Conservation (phyloP, 306 rosid genomes). For the Lathyrus sativus region DNA sequence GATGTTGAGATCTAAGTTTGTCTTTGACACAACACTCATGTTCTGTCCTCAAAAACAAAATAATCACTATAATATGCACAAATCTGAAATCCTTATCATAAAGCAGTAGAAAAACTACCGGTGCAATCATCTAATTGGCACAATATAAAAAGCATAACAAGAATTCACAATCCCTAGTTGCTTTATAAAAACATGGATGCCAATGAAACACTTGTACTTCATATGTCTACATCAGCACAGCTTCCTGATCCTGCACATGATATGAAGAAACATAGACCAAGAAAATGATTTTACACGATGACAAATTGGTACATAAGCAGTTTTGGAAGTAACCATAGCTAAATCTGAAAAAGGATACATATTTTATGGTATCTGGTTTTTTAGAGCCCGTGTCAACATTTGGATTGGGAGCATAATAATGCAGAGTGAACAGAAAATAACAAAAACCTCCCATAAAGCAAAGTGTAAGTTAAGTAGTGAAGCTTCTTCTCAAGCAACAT, state of each 20-base stretch:
- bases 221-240: constrained; percentile 3
- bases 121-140: constrained; percentile 5
- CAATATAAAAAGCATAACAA: constrained; percentile 9
- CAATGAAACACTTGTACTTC: constrained; percentile 6
- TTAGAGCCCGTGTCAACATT: neutral
- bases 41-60: neutral
- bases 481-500: no score
- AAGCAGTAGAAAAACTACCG: neutral
- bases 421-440: neutral
- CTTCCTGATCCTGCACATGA: neutral
- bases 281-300: neutral
- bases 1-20: neutral
- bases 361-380: constrained; percentile 8
- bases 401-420: neutral
- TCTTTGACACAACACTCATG: neutral
- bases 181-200: neutral
- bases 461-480: neutral
- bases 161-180: neutral
- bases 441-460: neutral
- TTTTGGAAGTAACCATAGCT: neutral
- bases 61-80: neutral
- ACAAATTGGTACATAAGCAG: neutral
- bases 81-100: neutral
- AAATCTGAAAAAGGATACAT: neutral
- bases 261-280: constrained; percentile 18